Conservation (phyloP, 1,284 basidiomycete genomes). For the Boletus smithii region DNA sequence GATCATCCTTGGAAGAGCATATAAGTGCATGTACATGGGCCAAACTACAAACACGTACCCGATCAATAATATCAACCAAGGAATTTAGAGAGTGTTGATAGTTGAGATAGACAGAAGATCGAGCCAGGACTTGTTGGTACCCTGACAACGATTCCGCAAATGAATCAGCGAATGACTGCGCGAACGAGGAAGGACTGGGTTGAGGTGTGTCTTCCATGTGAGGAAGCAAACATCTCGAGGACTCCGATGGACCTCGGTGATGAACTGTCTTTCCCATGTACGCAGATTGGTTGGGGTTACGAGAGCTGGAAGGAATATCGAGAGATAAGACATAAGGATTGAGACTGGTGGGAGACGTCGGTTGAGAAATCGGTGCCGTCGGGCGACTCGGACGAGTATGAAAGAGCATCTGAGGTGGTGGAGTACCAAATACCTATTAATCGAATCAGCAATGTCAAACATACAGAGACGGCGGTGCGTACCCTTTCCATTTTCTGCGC, state of each 20-base stretch:
- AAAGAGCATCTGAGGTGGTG: constrained; percentile 71
- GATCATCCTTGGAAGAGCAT: constrained; percentile 55
- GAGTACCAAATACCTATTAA: constrained; percentile 69
- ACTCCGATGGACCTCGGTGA: constrained; percentile 56
- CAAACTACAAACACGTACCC: constrained; percentile 44
- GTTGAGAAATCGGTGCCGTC: constrained; percentile 18
- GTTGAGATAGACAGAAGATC: constrained; percentile 61
- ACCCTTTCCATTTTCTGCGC: constrained; percentile 85
- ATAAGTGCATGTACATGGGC: constrained; percentile 2
- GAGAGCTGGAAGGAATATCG: constrained; percentile 25
- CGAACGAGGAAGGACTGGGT: constrained; percentile 23
- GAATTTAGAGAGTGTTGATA: constrained; percentile 77
- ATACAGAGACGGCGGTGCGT: constrained; percentile 17
- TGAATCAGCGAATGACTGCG: constrained; percentile 20
- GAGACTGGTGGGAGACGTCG: constrained; percentile 19
- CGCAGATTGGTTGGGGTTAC: constrained; percentile 49
- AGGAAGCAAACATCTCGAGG: constrained; percentile 47
- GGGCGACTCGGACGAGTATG: constrained; percentile 48
- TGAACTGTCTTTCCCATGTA: constrained; percentile 44
- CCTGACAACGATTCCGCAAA: constrained; percentile 15
- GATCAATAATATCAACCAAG: constrained; percentile 69
- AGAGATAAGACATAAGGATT: constrained; percentile 19
- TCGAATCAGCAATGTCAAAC: constrained; percentile 8
- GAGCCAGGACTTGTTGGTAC: constrained; percentile 20
- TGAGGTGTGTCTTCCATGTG: constrained; percentile 20